phyloP scores from a whole-genome alignment of 1,284 basidiomycete genomes.

The Marasmius sp. region DNA sequence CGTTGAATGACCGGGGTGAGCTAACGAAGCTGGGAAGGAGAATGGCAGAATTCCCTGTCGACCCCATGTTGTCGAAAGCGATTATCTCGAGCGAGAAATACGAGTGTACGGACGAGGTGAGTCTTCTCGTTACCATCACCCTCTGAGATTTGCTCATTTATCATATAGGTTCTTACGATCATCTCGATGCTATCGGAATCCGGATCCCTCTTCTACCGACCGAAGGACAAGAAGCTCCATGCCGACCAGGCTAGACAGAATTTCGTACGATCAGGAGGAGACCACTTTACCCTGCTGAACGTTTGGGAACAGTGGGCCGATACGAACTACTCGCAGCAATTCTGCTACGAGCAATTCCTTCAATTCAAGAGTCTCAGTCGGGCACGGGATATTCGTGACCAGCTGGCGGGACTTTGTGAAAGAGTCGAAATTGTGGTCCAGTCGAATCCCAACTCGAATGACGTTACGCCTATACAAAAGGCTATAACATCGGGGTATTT shows the following conservation, averaged over 20 bases:
- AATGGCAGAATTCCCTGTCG: conserved; percentile 99
- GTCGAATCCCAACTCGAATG: conserved; percentile 86
- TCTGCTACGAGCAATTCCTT: conserved; percentile 95
- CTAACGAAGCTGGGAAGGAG: conserved; percentile 93
- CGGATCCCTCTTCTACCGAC: conserved; percentile 91
- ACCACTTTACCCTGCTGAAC: conserved; percentile 96
- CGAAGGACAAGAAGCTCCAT: conserved; percentile 95
- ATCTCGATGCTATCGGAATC: conserved; percentile 98
- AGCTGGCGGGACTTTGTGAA: conserved; percentile 93
- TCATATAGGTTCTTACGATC: conserved; percentile 82
- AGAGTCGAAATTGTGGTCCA: conserved; percentile 93
- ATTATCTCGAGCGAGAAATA: conserved; percentile 96
- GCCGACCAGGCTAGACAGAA: conserved; percentile 97
- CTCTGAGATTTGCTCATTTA: background rate
- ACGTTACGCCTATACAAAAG: conserved; percentile 92
- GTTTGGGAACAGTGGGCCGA: conserved; percentile 99
- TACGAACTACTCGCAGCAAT: conserved; percentile 92
- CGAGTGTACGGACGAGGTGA: conserved; percentile 93
- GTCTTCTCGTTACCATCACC: conserved; percentile 17
- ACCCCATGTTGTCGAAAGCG: conserved; percentile 95
- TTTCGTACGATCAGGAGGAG: conserved; percentile 93
- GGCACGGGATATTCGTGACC: conserved; percentile 95
- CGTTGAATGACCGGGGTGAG: conserved; percentile 95
- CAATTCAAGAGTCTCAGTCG: conserved; percentile 95
- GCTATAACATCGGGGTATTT: conserved; percentile 95